Evolutionary conservation across 129 eudicot genomes (phyloP).

Genomic region (Flaveria ramosissima): DNA sequence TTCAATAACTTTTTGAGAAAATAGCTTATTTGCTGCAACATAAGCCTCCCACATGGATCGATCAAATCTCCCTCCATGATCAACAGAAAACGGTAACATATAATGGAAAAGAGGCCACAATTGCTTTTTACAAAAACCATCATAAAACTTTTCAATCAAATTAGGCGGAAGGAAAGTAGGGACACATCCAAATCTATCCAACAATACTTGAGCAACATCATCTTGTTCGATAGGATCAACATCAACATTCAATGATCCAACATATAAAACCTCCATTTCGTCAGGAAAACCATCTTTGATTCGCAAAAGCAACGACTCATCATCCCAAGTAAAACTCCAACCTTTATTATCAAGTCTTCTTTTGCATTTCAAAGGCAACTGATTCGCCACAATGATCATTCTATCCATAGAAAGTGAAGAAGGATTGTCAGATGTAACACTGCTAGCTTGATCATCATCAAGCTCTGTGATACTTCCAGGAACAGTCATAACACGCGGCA

Average conservation of each 20-base stretch:
- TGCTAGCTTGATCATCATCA: conserved; percentile 66
- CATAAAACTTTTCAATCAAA: conserved; percentile 56
- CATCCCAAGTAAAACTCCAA: conserved; percentile 72
- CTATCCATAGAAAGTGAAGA: conserved; percentile 60
- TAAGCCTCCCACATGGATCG: conserved; percentile 72
- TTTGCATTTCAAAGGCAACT: conserved; percentile 60
- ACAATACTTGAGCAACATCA: conserved; percentile 60
- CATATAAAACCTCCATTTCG: conserved; percentile 76
- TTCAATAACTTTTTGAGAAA: conserved; percentile 72
- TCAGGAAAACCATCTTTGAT: conserved; percentile 73
- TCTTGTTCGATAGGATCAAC: conserved; percentile 76
- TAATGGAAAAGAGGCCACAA: conserved; percentile 82
- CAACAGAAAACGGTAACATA: conserved; percentile 69
- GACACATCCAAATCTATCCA: conserved; percentile 67
- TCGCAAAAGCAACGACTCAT: conserved; percentile 60
- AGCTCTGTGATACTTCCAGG: conserved; percentile 70
- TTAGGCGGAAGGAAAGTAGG: conserved; percentile 68
- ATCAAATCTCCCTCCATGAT: conserved; percentile 71
- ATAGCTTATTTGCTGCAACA: conserved; percentile 65
- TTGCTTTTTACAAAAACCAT: conserved; percentile 75
- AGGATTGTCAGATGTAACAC: conserved; percentile 66
- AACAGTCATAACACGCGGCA: conserved; percentile 70
- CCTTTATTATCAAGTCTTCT: conserved; percentile 65
- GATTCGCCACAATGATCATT: conserved; percentile 75
- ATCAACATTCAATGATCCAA: conserved; percentile 67